Percentiles rank a stretch among this genome's conserved stretches.
Conservation (phyloP, 176 grass and related monocot species). For the Microstegium vimineum region DNA sequence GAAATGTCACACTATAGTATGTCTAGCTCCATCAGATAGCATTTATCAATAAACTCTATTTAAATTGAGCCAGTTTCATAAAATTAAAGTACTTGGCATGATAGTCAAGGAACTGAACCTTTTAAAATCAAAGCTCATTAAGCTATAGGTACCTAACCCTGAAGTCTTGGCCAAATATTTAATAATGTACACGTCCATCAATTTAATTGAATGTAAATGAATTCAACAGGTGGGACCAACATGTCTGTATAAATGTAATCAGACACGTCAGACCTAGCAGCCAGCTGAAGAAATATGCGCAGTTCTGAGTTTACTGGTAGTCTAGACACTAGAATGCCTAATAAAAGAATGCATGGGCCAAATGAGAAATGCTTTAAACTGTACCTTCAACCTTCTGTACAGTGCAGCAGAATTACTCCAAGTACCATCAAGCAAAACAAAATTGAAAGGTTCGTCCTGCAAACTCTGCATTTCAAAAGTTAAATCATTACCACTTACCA, state of each 20-base stretch:
- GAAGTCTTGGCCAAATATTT: background rate
- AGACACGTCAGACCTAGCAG: background rate
- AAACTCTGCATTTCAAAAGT: constrained; percentile 34
- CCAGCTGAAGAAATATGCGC: background rate
- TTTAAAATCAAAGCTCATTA: background rate
- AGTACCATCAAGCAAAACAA: constrained; percentile 81
- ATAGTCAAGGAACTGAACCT: background rate
- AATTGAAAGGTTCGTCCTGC: constrained; percentile 48
- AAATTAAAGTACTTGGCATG: background rate
- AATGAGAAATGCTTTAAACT: constrained; percentile 1
- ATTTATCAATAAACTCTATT: background rate
- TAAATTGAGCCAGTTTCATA: background rate
- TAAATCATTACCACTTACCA: constrained; percentile 1
- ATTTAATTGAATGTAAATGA: background rate
- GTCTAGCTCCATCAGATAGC: background rate
- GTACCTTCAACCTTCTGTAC: constrained; percentile 89
- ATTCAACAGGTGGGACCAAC: background rate
- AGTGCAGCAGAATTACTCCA: constrained; percentile 95
- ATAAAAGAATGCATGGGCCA: background rate
- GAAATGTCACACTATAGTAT: background rate
- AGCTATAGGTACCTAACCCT: background rate
- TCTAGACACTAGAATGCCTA: background rate
- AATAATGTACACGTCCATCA: background rate
- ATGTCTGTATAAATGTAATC: background rate
- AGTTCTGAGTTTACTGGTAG: background rate